A percentile compares a stretch with the other conserved stretches of the same genome.
These are phyloP conservation scores for Eucalyptus brandiana DNA, from an alignment of 345 rosid species.

Conservation along the genomic window DNA sequence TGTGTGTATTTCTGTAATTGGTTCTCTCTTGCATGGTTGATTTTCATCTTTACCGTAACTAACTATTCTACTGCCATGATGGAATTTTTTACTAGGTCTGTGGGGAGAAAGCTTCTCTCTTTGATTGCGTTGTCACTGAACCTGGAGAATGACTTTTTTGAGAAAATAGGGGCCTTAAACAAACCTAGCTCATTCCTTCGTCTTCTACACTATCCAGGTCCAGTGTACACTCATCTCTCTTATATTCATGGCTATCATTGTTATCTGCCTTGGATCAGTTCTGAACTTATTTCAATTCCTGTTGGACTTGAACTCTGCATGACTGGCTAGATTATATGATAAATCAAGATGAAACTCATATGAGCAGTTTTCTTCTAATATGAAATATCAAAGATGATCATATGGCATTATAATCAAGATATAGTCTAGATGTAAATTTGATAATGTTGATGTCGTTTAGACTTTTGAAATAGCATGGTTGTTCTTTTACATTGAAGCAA, in stretches of 20 bases:
- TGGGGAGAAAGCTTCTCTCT: conserved; percentile 33
- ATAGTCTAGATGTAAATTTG: neutral
- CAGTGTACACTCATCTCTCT: neutral
- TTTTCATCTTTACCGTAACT: neutral
- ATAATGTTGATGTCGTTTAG: neutral
- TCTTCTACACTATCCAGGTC: conserved; percentile 73
- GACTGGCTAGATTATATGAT: neutral
- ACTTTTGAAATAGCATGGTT: neutral
- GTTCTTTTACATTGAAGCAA: neutral
- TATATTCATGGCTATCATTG: neutral
- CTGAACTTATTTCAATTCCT: neutral
- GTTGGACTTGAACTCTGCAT: neutral
- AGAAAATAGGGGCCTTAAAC: conserved; percentile 43
- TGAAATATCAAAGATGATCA: neutral
- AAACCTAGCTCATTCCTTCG: conserved; percentile 31
- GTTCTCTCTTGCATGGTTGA: neutral
- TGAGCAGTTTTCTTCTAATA: neutral
- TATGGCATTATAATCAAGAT: neutral
- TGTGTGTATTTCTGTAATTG: neutral
- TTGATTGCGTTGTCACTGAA: conserved; percentile 68
- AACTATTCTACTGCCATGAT: neutral
- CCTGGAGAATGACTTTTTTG: conserved; percentile 58
- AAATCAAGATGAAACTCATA: neutral
- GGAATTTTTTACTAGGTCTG: conserved; percentile 25
- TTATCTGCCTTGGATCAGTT: neutral